Conservation (phyloP, 495 filamentous ascomycete genomes). For the Neurospora tetraspora region DNA sequence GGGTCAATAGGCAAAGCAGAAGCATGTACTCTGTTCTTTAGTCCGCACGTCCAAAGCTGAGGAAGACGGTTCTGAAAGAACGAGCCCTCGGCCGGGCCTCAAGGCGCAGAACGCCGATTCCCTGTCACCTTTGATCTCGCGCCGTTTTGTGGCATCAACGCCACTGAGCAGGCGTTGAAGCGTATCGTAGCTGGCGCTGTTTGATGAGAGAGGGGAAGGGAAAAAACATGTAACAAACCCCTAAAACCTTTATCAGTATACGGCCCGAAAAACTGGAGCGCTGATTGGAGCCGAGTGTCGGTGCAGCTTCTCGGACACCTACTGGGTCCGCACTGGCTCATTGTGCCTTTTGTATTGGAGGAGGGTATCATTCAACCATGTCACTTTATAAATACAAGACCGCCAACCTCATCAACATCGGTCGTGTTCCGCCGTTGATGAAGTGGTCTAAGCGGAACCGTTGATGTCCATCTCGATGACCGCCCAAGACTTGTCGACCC, state of each 20-base stretch:
- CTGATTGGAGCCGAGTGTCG: background rate
- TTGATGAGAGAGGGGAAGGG: background rate
- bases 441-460: conserved; percentile 17
- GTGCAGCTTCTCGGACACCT: background rate
- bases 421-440: background rate
- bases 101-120: conserved; percentile 15
- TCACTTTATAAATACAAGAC: conserved; percentile 18
- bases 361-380: conserved; percentile 34
- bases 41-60: conserved; percentile 41
- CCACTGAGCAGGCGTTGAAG: conserved; percentile 36
- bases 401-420: background rate
- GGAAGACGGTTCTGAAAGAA: conserved; percentile 43
- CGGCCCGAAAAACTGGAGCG: background rate
- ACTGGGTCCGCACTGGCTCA: background rate
- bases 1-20: background rate
- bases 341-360: conserved; percentile 17
- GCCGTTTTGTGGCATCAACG: conserved; percentile 38
- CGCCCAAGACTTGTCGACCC: conserved; percentile 49
- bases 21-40: conserved; percentile 45
- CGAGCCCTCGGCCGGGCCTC: conserved; percentile 25
- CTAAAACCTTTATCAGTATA: background rate
- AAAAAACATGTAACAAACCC: background rate
- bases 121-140: conserved; percentile 32
- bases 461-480: conserved; percentile 43
- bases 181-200: conserved; percentile 41